Conservation (phyloP, 352 stramenopile species). For the Plasmopara halstedii region DNA sequence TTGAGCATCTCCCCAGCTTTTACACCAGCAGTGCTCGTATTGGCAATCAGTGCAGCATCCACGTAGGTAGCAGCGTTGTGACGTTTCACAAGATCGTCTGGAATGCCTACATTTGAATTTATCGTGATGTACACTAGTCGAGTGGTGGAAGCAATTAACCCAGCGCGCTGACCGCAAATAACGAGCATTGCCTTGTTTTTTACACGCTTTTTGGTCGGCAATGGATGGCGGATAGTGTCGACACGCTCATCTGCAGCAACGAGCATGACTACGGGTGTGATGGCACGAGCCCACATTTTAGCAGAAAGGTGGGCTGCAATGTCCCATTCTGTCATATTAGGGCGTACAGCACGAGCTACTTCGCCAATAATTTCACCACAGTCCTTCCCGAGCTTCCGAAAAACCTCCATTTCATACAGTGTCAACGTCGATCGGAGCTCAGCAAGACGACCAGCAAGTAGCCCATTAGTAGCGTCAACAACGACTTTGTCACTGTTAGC, state of each 20-base stretch:
- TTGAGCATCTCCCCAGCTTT: constrained; percentile 42
- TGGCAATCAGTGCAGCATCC: constrained; percentile 46
- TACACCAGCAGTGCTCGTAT: constrained; percentile 23
- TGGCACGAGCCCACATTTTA: constrained; percentile 30
- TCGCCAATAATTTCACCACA: constrained; percentile 57
- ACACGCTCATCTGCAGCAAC: constrained; percentile 59
- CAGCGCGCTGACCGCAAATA: constrained; percentile 56
- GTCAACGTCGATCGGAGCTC: constrained; percentile 41
- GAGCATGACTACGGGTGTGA: constrained; percentile 53
- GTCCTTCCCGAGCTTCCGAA: constrained; percentile 43
- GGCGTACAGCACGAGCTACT: constrained; percentile 34
- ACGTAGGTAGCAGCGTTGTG: constrained; percentile 66
- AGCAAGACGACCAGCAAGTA: constrained; percentile 25
- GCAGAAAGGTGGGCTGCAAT: constrained; percentile 35
- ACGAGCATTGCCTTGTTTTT: constrained; percentile 75
- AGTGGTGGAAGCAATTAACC: constrained; percentile 53
- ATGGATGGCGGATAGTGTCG: constrained; percentile 55
- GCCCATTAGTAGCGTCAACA: constrained; percentile 22
- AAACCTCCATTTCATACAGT: constrained; percentile 45
- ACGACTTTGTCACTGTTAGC: constrained; percentile 29
- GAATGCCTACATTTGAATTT: constrained; percentile 20
- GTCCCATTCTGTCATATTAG: constrained; percentile 48
- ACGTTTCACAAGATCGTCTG: constrained; percentile 37
- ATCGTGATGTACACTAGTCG: constrained; percentile 63
- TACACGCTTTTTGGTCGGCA: constrained; percentile 59